These are phyloP conservation scores for Lippia alba DNA, from an alignment of 305 asterid genomes.

Conservation along the genomic window DNA sequence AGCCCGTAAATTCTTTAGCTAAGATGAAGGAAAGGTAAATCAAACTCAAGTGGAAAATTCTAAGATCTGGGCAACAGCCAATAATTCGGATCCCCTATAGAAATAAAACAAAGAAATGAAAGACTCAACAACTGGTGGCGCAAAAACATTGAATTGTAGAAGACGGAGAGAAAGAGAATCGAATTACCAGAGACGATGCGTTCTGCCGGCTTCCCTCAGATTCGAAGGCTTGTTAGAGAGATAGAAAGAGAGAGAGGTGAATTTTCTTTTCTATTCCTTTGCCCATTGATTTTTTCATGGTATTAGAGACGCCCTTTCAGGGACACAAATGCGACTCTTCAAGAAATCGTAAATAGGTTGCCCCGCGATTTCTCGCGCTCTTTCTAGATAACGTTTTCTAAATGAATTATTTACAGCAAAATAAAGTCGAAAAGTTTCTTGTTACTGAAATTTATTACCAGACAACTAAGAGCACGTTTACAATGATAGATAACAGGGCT, in stretches of 20 bases:
- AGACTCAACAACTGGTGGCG: neutral
- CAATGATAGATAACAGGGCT: too few species aligned
- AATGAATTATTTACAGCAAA: too few species aligned
- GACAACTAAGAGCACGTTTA: too few species aligned
- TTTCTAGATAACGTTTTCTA: too few species aligned
- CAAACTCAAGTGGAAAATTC: slow-evolving; percentile 32
- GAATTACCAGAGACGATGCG: slow-evolving; percentile 46
- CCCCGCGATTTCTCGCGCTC: neutral
- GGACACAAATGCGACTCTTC: neutral
- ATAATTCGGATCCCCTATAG: slow-evolving; percentile 26
- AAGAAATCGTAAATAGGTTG: neutral
- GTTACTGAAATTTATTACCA: too few species aligned
- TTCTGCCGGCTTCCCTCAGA: slow-evolving; percentile 52
- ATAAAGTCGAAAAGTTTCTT: too few species aligned
- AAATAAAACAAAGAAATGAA: neutral
- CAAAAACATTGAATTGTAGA: slow-evolving; percentile 13
- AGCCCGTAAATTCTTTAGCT: slow-evolving; percentile 5
- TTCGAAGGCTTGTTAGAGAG: slow-evolving; percentile 41
- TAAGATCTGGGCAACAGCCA: slow-evolving; percentile 47
- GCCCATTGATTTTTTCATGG: slow-evolving; percentile 23
- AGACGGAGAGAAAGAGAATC: slow-evolving; percentile 16
- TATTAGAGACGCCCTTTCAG: neutral
- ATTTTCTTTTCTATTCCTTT: slow-evolving; percentile 14
- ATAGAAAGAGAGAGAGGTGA: slow-evolving; percentile 35
- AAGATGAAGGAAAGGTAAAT: slow-evolving; percentile 21